phyloP scores from a whole-genome alignment of 2,329 filamentous ascomycete genomes.

The Teratosphaeria pseudoeucalypti region DNA sequence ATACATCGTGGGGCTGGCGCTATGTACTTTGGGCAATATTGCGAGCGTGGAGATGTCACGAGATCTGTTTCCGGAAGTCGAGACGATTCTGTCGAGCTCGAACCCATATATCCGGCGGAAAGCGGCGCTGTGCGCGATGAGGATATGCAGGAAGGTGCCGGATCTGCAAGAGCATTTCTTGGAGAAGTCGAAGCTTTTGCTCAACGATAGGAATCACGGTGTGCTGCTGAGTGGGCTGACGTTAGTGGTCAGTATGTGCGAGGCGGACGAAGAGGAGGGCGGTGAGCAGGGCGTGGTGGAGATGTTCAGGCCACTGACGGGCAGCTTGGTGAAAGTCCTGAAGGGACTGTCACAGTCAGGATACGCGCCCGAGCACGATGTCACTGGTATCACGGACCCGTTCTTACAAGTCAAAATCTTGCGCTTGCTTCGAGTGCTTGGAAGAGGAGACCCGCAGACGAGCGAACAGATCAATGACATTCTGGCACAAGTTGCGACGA shows the following conservation, averaged over 20 bases:
- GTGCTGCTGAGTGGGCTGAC: constrained; percentile 89
- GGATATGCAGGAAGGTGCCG: constrained; percentile 95
- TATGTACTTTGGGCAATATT: constrained; percentile 95
- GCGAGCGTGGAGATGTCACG: constrained; percentile 97
- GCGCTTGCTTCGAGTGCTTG: constrained; percentile 72
- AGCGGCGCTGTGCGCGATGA: constrained; percentile 96
- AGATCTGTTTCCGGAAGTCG: constrained; percentile 93
- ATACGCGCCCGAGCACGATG: constrained; percentile 95
- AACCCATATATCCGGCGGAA: constrained; percentile 99
- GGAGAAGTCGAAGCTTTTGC: constrained; percentile 78
- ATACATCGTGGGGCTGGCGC: constrained; percentile 91
- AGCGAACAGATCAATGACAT: constrained; percentile 99
- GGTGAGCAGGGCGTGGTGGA: constrained; percentile 85
- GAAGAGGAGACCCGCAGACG: constrained; percentile 71
- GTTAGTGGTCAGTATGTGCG: constrained; percentile 81
- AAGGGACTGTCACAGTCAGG: constrained; percentile 90
- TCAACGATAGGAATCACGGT: constrained; percentile 91
- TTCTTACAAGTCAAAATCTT: constrained; percentile 97
- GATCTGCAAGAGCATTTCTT: constrained; percentile 95
- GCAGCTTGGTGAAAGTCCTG: constrained; percentile 74
- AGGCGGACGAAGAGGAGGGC: constrained; percentile 85
- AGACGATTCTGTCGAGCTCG: constrained; percentile 77
- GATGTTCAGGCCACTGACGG: constrained; percentile 79
- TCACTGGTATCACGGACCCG: constrained; percentile 94
- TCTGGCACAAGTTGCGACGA: constrained; percentile 80